These are phyloP conservation scores for Poa pratensis DNA, from an alignment of 176 grass and related monocot genomes.

Conservation along the genomic window DNA sequence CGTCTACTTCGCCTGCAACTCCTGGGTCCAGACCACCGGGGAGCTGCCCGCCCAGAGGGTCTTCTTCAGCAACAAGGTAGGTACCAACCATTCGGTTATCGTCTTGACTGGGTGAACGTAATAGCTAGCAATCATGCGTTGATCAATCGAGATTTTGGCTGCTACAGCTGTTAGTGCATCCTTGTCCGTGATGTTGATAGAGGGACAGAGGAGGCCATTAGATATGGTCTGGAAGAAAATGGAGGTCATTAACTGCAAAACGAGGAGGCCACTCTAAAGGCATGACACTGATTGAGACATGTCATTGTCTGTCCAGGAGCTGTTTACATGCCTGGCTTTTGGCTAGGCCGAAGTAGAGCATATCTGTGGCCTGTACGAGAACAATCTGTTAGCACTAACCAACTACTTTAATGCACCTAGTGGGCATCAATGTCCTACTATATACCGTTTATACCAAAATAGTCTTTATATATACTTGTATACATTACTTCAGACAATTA, in stretches of 20 bases:
- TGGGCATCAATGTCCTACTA: slow-evolving; percentile 5
- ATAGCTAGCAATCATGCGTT: slow-evolving; percentile 15
- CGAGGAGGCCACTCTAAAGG: slow-evolving; percentile 22
- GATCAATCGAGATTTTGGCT: slow-evolving; percentile 8
- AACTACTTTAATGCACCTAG: background rate
- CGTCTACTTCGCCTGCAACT: slow-evolving; percentile 83
- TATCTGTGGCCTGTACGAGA: slow-evolving; percentile 32
- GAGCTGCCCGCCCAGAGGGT: slow-evolving; percentile 69
- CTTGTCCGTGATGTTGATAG: slow-evolving; percentile 34
- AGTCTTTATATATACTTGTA: background rate
- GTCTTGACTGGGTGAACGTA: slow-evolving; percentile 12
- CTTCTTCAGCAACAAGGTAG: slow-evolving; percentile 96
- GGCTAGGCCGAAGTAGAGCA: slow-evolving; percentile 18
- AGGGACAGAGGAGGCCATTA: slow-evolving; percentile 33
- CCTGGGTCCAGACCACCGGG: slow-evolving; percentile 86
- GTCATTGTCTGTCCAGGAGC: slow-evolving; percentile 45
- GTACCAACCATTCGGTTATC: background rate
- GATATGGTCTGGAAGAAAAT: background rate
- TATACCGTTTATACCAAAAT: background rate
- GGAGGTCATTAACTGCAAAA: slow-evolving; percentile 33
- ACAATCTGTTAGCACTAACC: background rate
- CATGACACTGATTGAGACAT: slow-evolving; percentile 29
- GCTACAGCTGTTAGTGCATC: slow-evolving; percentile 39
- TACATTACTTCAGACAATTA: background rate
- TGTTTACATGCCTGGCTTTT: slow-evolving; percentile 28